Conservation (phyloP, 306 rosid genomes). For the Malus orientalis region DNA sequence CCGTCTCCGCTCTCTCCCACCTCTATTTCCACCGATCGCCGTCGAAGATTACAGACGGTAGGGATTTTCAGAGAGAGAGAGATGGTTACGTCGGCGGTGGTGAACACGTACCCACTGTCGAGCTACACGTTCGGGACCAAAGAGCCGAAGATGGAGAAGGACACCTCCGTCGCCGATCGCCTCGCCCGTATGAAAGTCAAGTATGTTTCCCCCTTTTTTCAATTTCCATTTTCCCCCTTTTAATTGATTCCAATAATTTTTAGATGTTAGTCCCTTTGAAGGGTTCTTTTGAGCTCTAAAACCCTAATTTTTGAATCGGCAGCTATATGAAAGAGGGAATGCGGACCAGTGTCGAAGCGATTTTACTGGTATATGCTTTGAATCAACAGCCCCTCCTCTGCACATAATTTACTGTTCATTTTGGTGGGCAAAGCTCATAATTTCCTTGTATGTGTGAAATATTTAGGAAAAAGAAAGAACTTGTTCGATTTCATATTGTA, state of each 20-base stretch:
- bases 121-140: conserved; percentile 99
- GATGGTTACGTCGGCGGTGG: conserved; percentile 78
- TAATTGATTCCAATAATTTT: background rate
- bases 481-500: background rate
- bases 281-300: background rate
- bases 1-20: background rate
- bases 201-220: conserved; percentile 18
- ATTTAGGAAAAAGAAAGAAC: background rate
- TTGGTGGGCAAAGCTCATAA: background rate
- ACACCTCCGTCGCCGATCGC: conserved; percentile 99
- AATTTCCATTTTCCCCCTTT: background rate
- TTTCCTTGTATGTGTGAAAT: background rate
- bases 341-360: conserved; percentile 97
- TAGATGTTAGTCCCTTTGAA: background rate
- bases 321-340: conserved; percentile 98
- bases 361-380: conserved; percentile 58
- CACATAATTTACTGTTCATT: background rate
- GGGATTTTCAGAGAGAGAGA: conserved; percentile 2
- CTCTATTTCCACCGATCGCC: background rate
- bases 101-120: conserved; percentile 87
- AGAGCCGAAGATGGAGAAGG: conserved; percentile 99
- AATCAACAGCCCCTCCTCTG: background rate
- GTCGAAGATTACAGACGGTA: background rate
- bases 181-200: conserved; percentile 99
- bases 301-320: conserved; percentile 48